Evolutionary conservation across 495 filamentous ascomycete species (phyloP).

Genomic region (Neohortaea acidophila): DNA sequence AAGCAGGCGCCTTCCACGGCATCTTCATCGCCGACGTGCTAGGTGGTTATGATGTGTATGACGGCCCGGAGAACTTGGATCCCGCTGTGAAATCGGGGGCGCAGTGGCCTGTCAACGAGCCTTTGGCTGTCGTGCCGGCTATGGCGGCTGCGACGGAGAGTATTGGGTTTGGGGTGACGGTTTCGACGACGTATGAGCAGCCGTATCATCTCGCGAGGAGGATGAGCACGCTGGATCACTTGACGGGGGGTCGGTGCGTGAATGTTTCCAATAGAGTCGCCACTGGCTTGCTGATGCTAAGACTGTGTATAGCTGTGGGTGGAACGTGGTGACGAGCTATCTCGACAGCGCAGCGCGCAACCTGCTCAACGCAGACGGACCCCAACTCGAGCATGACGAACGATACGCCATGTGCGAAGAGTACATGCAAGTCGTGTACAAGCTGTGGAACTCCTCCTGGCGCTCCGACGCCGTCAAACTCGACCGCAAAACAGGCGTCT

Average conservation of each 20-base stretch:
- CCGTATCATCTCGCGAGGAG: constrained; percentile 53
- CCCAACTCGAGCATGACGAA: constrained; percentile 48
- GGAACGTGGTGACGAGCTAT: constrained; percentile 58
- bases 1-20: constrained; percentile 38
- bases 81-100: constrained; percentile 12
- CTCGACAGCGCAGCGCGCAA: constrained; percentile 52
- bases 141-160: constrained; percentile 40
- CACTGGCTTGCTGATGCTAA: neutral
- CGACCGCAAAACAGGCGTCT: constrained; percentile 39
- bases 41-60: constrained; percentile 21
- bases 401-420: constrained; percentile 53
- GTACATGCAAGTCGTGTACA: constrained; percentile 54
- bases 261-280: too few species aligned
- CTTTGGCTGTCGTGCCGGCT: constrained; percentile 9
- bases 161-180: constrained; percentile 57
- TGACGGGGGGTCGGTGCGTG: constrained; percentile 42
- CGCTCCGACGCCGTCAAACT: constrained; percentile 47
- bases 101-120: constrained; percentile 16
- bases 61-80: constrained; percentile 6
- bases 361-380: constrained; percentile 36
- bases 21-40: constrained; percentile 44
- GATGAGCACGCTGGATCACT: constrained; percentile 50
- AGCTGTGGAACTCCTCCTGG: constrained; percentile 56
- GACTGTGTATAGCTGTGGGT: constrained; percentile 33
- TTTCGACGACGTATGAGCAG: constrained; percentile 51